A percentile compares a stretch with the other conserved stretches of the same genome.
Conservation (phyloP, 2,329 filamentous ascomycete genomes). For the Phialocephala sp. region DNA sequence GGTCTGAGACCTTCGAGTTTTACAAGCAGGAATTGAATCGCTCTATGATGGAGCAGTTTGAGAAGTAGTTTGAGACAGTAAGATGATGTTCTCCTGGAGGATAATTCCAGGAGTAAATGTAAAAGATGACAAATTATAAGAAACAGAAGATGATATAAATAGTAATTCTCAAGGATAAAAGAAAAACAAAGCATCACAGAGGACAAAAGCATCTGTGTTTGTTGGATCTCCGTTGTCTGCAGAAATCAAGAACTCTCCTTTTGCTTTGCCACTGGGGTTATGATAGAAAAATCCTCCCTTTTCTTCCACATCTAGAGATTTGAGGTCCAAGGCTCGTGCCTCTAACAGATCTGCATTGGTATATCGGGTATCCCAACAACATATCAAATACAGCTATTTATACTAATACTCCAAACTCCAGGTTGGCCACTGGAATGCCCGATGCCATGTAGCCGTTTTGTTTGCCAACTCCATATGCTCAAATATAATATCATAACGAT, state of each 20-base stretch:
- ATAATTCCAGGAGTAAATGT: neutral
- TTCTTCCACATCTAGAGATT: neutral
- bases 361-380: conserved; percentile 14
- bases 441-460: conserved; percentile 24
- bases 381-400: conserved; percentile 17
- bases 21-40: neutral
- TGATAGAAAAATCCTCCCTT: neutral
- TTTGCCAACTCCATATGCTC: conserved; percentile 19
- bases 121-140: conserved; percentile 3
- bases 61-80: conserved; percentile 14
- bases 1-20: neutral
- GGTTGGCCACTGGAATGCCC: conserved; percentile 15
- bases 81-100: conserved; percentile 9
- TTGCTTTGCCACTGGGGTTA: neutral
- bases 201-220: conserved; percentile 1
- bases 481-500: conserved; percentile 20
- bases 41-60: conserved; percentile 8
- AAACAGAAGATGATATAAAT: neutral
- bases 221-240: no score
- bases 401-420: conserved; percentile 25
- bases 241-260: neutral
- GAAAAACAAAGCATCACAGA: neutral
- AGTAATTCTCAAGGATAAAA: neutral
- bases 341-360: conserved; percentile 13
- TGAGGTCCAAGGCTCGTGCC: neutral